Evolutionary conservation across 371 early-diverging fungal species (phyloP).

Genomic region (Mucor plumbeus): DNA sequence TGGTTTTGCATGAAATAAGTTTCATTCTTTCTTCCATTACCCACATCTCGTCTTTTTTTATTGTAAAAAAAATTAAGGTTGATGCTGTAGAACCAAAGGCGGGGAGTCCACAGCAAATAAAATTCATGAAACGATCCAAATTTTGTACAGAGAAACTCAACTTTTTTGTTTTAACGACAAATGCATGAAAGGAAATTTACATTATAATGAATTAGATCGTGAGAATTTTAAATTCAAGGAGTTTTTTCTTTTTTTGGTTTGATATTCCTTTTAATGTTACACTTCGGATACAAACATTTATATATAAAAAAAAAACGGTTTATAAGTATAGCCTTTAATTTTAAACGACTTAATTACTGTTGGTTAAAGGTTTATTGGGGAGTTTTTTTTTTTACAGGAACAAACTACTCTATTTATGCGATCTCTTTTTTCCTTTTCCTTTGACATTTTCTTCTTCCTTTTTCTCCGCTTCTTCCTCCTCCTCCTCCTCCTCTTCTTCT

Average conservation of each 20-base stretch:
- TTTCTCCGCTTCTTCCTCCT: constrained; percentile 25
- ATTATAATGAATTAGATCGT: not conserved
- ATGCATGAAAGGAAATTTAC: not conserved
- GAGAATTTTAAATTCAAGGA: not conserved
- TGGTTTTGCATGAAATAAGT: not conserved
- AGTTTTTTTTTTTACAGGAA: not conserved
- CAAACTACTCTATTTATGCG: not conserved
- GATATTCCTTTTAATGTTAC: not conserved
- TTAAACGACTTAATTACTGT: not conserved
- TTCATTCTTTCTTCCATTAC: no score
- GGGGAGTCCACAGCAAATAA: not conserved
- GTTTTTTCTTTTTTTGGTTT: not conserved
- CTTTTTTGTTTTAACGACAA: no score
- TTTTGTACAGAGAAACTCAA: not conserved
- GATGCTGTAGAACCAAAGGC: constrained; percentile 2
- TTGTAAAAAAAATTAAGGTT: not conserved
- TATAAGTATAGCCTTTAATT: not conserved
- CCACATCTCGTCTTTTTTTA: not conserved
- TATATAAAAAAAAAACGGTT: no score
- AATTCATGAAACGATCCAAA: not conserved
- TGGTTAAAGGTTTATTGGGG: no score
- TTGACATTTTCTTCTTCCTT: constrained; percentile 19
- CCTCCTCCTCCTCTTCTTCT: constrained; percentile 33
- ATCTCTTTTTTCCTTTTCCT: constrained; percentile 3
- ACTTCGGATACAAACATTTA: no score